These are phyloP conservation scores for Syzygium aqueum DNA, from an alignment of 345 rosid genomes.

Conservation along the genomic window DNA sequence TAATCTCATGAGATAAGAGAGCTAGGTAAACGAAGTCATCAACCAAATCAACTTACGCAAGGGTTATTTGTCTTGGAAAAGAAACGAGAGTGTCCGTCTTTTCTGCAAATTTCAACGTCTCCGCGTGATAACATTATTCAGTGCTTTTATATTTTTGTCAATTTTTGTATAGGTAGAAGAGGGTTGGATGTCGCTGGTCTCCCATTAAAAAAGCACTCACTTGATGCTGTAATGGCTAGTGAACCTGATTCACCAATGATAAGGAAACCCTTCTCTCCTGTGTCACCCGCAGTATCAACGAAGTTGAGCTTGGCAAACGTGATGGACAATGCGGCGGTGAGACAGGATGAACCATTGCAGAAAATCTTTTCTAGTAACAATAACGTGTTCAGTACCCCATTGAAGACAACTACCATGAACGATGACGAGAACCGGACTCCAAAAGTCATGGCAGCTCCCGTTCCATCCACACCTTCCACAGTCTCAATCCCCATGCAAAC, in stretches of 20 bases:
- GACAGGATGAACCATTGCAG: conserved; percentile 13
- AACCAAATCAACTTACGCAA: not conserved
- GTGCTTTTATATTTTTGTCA: not conserved
- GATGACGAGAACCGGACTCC: conserved; percentile 74
- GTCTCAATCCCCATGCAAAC: conserved; percentile 73
- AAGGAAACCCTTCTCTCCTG: conserved; percentile 86
- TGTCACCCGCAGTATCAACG: conserved; percentile 41
- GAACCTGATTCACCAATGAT: conserved; percentile 59
- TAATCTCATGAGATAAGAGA: not conserved
- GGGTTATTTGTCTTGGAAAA: not conserved
- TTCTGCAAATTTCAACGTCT: not conserved
- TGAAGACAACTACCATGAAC: conserved; percentile 16
- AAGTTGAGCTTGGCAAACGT: conserved; percentile 31
- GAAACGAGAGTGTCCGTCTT: not conserved
- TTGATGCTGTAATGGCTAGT: conserved; percentile 23
- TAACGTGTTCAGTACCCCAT: conserved; percentile 38
- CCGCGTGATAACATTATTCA: not conserved
- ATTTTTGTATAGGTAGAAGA: conserved; percentile 40
- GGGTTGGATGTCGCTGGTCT: conserved; percentile 65
- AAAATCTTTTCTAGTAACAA: conserved; percentile 21
- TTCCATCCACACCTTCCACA: conserved; percentile 62
- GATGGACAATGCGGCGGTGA: conserved; percentile 9
- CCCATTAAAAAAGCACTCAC: conserved; percentile 48
- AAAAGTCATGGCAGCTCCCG: conserved; percentile 35
- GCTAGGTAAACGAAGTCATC: not conserved